Conservation (phyloP, 305 asterid genomes). For the Rubia peregrina region DNA sequence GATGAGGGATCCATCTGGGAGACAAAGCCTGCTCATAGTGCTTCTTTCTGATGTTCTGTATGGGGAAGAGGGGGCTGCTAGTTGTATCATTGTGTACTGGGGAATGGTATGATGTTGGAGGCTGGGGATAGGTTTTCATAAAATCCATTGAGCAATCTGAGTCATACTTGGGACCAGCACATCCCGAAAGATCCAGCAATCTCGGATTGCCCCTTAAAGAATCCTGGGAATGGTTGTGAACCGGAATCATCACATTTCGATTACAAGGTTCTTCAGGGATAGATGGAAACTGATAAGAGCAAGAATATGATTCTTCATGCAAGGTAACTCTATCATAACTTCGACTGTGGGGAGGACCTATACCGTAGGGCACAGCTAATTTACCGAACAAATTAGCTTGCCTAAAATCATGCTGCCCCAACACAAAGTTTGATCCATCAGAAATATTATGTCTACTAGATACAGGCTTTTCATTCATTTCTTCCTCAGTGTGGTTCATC, state of each 20-base stretch:
- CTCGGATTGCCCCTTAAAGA: constrained; percentile 22
- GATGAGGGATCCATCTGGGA: constrained; percentile 31
- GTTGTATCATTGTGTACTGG: constrained; percentile 16
- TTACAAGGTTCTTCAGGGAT: constrained; percentile 27
- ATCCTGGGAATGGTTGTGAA: constrained; percentile 20
- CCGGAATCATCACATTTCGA: constrained; percentile 18
- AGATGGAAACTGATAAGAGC: constrained; percentile 24
- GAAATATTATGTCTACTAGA: constrained; percentile 3
- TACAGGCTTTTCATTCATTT: constrained; percentile 19
- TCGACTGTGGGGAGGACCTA: constrained; percentile 19
- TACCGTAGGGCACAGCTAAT: constrained; percentile 20
- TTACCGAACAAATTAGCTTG: constrained; percentile 21
- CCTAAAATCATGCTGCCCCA: constrained; percentile 13
- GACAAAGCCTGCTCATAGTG: constrained; percentile 27
- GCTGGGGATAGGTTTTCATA: constrained; percentile 28
- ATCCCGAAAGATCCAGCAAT: constrained; percentile 25
- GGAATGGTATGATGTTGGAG: constrained; percentile 22
- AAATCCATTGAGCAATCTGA: constrained; percentile 33
- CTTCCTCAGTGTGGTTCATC: constrained; percentile 27
- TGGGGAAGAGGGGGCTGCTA: constrained; percentile 20
- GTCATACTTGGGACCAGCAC: constrained; percentile 25
- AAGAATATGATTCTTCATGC: constrained; percentile 20
- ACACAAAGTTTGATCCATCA: constrained; percentile 14
- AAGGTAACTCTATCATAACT: constrained; percentile 23
- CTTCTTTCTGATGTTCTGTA: constrained; percentile 21